These are phyloP conservation scores for Plectosphaerella plurivora DNA, from an alignment of 2,329 filamentous ascomycete species.

Conservation along the genomic window DNA sequence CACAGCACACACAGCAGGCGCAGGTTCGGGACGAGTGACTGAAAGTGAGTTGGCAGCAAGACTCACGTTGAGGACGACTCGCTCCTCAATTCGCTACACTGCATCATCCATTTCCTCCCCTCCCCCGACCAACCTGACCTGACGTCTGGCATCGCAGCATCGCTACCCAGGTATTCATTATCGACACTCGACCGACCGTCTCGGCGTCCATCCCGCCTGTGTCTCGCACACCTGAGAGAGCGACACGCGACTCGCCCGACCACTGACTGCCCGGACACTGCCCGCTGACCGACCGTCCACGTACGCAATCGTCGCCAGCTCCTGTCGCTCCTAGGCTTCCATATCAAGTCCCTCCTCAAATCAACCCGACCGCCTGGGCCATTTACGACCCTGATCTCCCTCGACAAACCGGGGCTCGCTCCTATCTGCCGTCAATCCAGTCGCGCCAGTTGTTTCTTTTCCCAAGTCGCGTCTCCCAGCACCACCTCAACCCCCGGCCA, in stretches of 20 bases:
- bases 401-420: neutral
- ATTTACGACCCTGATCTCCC: neutral
- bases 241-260: neutral
- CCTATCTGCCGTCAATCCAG: neutral
- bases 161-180: neutral
- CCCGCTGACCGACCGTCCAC: neutral
- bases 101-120: neutral
- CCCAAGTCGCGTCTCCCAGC: slow-evolving; percentile 2
- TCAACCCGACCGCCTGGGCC: neutral
- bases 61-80: neutral
- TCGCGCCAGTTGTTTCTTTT: neutral
- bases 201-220: too few species aligned
- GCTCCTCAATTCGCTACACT: neutral
- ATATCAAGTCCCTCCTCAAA: neutral
- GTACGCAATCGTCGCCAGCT: neutral
- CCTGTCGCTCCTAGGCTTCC: neutral
- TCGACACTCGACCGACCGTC: neutral
- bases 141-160: too few species aligned
- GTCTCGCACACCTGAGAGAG: neutral
- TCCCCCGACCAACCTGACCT: too few species aligned
- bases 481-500: slow-evolving; percentile 1
- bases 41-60: too few species aligned
- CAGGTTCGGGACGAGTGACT: too few species aligned
- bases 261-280: too few species aligned
- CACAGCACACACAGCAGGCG: neutral